Percentiles rank a stretch among this genome's conserved stretches.
Conservation (phyloP, 768 basidiomycete species). For the Infundibulicybe gibba region DNA sequence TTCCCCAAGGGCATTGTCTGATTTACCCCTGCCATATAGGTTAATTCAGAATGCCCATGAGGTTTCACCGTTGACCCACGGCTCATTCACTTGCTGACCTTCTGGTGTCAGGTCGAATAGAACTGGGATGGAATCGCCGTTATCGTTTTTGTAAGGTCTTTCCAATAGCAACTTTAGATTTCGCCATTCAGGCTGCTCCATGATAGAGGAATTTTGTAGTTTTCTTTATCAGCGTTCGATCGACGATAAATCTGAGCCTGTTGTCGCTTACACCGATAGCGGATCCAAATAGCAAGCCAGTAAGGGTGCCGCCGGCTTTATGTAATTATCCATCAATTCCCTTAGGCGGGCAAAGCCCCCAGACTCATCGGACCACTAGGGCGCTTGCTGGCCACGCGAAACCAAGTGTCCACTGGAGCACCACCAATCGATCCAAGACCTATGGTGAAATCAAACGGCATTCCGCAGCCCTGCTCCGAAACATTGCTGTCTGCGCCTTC, state of each 20-base stretch:
- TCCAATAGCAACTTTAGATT: slow-evolving; percentile 69
- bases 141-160: slow-evolving; percentile 77
- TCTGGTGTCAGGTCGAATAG: slow-evolving; percentile 69
- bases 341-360: neutral
- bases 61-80: slow-evolving; percentile 40
- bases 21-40: slow-evolving; percentile 44
- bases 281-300: no score
- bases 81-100: slow-evolving; percentile 67
- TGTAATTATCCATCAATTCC: neutral
- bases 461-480: slow-evolving; percentile 3
- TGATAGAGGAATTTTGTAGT: no score
- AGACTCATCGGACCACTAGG: neutral
- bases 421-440: neutral
- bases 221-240: no score
- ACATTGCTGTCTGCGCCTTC: slow-evolving; percentile 20
- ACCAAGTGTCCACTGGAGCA: neutral
- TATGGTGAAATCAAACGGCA: slow-evolving; percentile 36
- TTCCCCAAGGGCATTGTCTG: slow-evolving; percentile 56
- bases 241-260: no score
- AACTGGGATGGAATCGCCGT: slow-evolving; percentile 56
- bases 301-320: no score
- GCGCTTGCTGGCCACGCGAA: neutral
- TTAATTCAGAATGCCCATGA: no score
- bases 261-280: no score
- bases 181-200: slow-evolving; percentile 45